Base-by-base conservation (phyloP, 2,329 filamentous ascomycete genomes). In the Gremmenia infestans region DNA sequence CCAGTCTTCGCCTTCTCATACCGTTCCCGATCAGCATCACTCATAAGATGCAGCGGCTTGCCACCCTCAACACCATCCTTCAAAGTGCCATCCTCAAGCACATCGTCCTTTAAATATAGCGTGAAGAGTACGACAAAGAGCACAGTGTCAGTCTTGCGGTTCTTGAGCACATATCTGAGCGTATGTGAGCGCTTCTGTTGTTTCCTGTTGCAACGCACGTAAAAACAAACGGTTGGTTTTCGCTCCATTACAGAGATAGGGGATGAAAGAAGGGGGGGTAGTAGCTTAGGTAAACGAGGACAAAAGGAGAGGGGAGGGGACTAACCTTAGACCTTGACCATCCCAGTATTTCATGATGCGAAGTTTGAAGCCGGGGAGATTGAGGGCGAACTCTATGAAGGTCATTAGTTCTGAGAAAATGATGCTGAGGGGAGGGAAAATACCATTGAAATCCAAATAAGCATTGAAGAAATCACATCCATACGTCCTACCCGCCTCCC, bases 91-190 rank as follows among this genome's bases (percentile, higher is more conserved):
- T 84, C 76, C 57, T 83, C 80, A 60, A 82, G 78, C 36, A 86
- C 74, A 59, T 87, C 78, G 48, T 89, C 85, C 54, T 82, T 85
- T 8, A 86, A 80, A 57, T 94, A 79, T 4, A 97, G 76, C 17
- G 86, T 87, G 70, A 97, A 93, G 5, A 91, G 73, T 15, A 97
- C 78, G 47, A 93, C 89, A 32, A 96, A 83, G 65, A 96, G 89
- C 15, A 89, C 80, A 36, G 89, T 81, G 48, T 82, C 82, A 0
- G 89, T 93, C 22, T 78, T 72, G 58, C 83, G 83, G 72, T 97
- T 89, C 69, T 92, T 93, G 68, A 97, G 80, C 56, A 95, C 90
- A 73, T 97, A 97, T 81, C 92, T 92, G 74, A 95, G 82, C 64
- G 85, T 80, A 74, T 95, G 89, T 77, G 89, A 87, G 78, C 88